These are phyloP conservation scores for Corchorus olitorius DNA, from an alignment of 345 rosid genomes.

Conservation along the genomic window DNA sequence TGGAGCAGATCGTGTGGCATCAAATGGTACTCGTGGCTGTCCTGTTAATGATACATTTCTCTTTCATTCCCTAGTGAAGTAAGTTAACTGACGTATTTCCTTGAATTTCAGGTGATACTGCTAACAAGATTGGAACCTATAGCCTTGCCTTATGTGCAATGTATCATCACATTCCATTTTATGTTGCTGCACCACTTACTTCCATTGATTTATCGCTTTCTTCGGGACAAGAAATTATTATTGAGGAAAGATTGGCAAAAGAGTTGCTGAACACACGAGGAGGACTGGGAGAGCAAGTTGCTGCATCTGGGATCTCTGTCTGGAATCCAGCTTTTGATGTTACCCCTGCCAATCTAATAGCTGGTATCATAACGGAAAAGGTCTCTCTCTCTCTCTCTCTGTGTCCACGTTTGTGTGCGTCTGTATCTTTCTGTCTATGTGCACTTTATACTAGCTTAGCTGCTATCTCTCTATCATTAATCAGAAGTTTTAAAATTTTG, in stretches of 20 bases:
- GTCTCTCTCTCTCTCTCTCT: constrained; percentile 31
- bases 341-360: constrained; percentile 77
- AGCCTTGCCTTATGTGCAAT: constrained; percentile 83
- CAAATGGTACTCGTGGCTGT: constrained; percentile 61
- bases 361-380: constrained; percentile 87
- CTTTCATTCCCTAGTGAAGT: background rate
- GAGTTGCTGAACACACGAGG: constrained; percentile 76
- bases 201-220: constrained; percentile 81
- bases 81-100: constrained; percentile 4
- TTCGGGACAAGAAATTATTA: constrained; percentile 72
- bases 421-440: background rate
- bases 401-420: background rate
- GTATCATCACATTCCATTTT: constrained; percentile 73
- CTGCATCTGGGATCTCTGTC: constrained; percentile 82
- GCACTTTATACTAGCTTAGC: background rate
- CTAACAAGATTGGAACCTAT: constrained; percentile 97
- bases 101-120: constrained; percentile 74
- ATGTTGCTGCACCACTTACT: constrained; percentile 89
- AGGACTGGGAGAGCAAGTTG: constrained; percentile 97
- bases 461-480: background rate
- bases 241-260: constrained; percentile 81
- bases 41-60: constrained; percentile 20
- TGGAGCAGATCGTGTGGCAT: constrained; percentile 95
- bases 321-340: constrained; percentile 99
- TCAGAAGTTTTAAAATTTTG: background rate